Conservation (phyloP, 768 basidiomycete species). For the Leccinum olivaceopallidum region DNA sequence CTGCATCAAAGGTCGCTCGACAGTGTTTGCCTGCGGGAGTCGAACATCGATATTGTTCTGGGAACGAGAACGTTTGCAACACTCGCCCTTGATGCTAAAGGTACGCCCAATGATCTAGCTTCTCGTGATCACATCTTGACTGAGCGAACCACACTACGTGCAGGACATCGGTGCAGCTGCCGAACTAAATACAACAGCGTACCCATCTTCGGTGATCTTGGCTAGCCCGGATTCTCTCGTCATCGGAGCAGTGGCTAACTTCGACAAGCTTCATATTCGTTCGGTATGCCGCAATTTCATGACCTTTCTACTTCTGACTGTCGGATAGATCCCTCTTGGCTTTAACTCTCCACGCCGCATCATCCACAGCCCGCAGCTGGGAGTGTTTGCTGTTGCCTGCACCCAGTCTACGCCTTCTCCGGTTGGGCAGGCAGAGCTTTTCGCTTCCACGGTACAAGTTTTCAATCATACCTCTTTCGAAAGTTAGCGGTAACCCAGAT, state of each 20-base stretch:
- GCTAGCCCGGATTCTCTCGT: conserved; percentile 53
- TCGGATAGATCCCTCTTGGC: conserved; percentile 64
- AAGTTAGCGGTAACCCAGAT: conserved; percentile 42
- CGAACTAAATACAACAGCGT: conserved; percentile 47
- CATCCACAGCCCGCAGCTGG: conserved; percentile 52
- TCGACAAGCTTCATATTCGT: conserved; percentile 81
- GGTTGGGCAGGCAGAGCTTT: conserved; percentile 47
- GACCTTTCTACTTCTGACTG: not conserved
- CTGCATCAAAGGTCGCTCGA: conserved; percentile 48
- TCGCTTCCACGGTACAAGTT: conserved; percentile 61
- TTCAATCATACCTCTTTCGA: conserved; percentile 65
- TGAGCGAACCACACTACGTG: conserved; percentile 2
- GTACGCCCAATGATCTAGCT: conserved; percentile 29
- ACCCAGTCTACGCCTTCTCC: conserved; percentile 53
- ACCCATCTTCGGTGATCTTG: conserved; percentile 58
- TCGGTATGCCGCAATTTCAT: conserved; percentile 47
- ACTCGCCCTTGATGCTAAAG: conserved; percentile 75
- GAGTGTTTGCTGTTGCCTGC: conserved; percentile 68
- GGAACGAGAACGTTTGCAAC: conserved; percentile 61
- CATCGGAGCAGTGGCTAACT: conserved; percentile 64
- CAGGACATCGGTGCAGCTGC: conserved; percentile 57
- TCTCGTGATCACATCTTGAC: not conserved
- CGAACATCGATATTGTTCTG: conserved; percentile 68
- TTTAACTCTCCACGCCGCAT: conserved; percentile 71
- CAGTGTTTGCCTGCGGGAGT: conserved; percentile 73